Percentiles rank a stretch among this genome's conserved stretches.
phyloP scores from a whole-genome alignment of 441 rosid species.

The Lepidium campestre region DNA sequence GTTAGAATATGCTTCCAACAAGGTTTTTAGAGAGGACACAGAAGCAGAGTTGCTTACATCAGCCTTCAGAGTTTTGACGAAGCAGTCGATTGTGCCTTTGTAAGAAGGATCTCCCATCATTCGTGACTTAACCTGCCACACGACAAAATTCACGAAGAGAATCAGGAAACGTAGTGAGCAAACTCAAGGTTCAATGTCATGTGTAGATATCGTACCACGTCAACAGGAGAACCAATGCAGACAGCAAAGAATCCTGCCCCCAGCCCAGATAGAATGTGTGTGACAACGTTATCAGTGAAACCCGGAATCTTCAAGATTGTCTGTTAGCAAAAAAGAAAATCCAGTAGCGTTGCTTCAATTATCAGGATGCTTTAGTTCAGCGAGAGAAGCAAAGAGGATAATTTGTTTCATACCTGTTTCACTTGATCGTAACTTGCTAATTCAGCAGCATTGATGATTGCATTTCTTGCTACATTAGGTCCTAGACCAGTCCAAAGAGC shows the following conservation, averaged over 20 bases:
- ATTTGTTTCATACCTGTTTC: conserved; percentile 47
- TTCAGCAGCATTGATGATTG: conserved; percentile 98
- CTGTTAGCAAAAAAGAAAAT: conserved; percentile 42
- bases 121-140: conserved; percentile 79
- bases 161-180: not conserved
- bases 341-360: not conserved
- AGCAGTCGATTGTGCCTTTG: conserved; percentile 90
- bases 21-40: not conserved
- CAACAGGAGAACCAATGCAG: conserved; percentile 96
- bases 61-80: conserved; percentile 75
- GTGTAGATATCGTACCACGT: conserved; percentile 64
- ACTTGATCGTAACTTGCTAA: conserved; percentile 98
- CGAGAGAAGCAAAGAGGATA: not conserved
- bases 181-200: not conserved
- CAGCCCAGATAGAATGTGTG: conserved; percentile 85
- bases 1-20: not conserved
- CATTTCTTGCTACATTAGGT: conserved; percentile 90
- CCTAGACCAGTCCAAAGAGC: conserved; percentile 99
- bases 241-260: conserved; percentile 98
- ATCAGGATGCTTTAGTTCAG: not conserved
- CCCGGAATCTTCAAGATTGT: conserved; percentile 89
- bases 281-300: conserved; percentile 81
- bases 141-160: not conserved
- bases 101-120: conserved; percentile 99
- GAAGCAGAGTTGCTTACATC: conserved; percentile 49